These are phyloP conservation scores for Candida sithepensis DNA, from an alignment of 805 yeast genomes.

Conservation along the genomic window DNA sequence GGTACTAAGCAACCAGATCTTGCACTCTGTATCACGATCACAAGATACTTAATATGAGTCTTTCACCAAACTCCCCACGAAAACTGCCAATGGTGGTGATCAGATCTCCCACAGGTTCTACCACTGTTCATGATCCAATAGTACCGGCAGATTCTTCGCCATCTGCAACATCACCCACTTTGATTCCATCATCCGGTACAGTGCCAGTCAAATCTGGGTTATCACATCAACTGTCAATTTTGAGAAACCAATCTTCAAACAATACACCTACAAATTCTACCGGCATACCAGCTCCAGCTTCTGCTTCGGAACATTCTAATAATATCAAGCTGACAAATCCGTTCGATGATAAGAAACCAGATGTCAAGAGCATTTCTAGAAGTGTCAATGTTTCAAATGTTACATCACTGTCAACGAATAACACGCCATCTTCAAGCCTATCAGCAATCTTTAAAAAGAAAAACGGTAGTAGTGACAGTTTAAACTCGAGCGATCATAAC, in stretches of 20 bases:
- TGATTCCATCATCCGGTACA: neutral
- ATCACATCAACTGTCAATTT: conserved; percentile 10
- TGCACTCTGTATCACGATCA: neutral
- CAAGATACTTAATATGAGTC: neutral
- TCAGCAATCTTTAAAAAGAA: neutral
- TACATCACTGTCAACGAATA: neutral
- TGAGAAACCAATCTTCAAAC: conserved; percentile 7
- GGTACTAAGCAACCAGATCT: no score
- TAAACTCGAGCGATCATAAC: conserved; percentile 10
- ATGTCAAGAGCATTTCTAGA: neutral
- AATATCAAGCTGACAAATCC: neutral
- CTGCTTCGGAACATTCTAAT: neutral
- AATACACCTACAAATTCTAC: neutral
- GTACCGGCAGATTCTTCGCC: neutral
- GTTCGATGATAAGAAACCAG: neutral
- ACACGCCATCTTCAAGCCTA: neutral
- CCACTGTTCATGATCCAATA: neutral
- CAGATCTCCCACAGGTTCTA: neutral
- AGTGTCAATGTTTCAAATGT: neutral
- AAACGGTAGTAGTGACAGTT: conserved; percentile 9
- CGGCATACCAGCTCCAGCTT: neutral
- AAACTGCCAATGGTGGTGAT: neutral
- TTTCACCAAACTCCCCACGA: neutral
- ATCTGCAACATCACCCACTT: neutral
- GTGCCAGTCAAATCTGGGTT: conserved; percentile 9